Conservation (phyloP, 2,329 filamentous ascomycete species). For the Fusarium dimerum region DNA sequence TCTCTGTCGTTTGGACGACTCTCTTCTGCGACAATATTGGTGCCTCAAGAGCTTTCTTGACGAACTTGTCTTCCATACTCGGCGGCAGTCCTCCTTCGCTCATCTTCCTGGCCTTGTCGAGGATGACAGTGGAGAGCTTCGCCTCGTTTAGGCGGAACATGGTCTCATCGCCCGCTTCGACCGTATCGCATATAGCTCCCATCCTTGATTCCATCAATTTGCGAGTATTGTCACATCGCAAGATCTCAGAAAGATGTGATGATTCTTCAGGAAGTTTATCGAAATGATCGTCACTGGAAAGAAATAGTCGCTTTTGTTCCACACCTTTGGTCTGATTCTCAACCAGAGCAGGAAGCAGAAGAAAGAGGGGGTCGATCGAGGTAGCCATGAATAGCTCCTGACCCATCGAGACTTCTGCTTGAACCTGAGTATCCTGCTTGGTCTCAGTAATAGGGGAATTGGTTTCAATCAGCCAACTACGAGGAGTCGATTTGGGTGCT, state of each 20-base stretch:
- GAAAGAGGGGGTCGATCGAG: constrained; percentile 79
- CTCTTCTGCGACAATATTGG: constrained; percentile 71
- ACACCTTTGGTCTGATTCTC: constrained; percentile 43
- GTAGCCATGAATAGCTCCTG: constrained; percentile 84
- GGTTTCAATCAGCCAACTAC: constrained; percentile 63
- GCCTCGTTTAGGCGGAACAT: constrained; percentile 80
- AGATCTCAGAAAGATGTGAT: constrained; percentile 59
- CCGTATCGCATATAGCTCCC: constrained; percentile 72
- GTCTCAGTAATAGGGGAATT: constrained; percentile 10
- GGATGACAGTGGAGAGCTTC: constrained; percentile 67
- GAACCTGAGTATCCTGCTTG: constrained; percentile 15
- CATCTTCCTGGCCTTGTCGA: constrained; percentile 73
- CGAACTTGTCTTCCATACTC: constrained; percentile 84
- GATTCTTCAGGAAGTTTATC: constrained; percentile 59
- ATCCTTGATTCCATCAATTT: constrained; percentile 65
- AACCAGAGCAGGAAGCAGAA: constrained; percentile 72
- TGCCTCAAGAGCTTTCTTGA: constrained; percentile 72
- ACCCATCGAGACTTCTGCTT: constrained; percentile 54
- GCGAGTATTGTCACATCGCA: constrained; percentile 50
- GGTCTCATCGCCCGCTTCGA: constrained; percentile 78
- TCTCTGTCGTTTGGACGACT: constrained; percentile 42
- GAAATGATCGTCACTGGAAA: constrained; percentile 71
- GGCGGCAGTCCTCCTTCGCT: constrained; percentile 65
- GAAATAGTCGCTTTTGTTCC: constrained; percentile 62
- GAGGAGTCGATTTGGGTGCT: constrained; percentile 53